Percentiles rank a stretch among this genome's conserved stretches.
Evolutionary conservation across 2,329 filamentous ascomycete genomes (phyloP).

Genomic region (Fusarium virguliforme): DNA sequence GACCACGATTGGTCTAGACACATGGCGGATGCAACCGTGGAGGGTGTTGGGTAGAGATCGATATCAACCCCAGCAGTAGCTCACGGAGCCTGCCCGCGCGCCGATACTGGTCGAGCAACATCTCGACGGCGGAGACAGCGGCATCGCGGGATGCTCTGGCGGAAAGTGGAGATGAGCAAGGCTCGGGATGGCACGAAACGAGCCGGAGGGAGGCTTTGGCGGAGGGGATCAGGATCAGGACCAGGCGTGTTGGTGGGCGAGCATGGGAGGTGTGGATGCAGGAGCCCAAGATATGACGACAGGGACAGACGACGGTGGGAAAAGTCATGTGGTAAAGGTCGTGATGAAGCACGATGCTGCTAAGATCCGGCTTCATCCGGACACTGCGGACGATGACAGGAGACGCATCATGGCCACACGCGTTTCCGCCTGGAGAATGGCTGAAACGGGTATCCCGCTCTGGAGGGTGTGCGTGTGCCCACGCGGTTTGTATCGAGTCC

Average conservation of each 20-base stretch:
- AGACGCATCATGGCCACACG: constrained; percentile 18
- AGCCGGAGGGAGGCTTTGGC: constrained; percentile 28
- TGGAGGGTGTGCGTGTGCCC: constrained; percentile 9
- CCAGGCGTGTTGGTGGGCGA: constrained; percentile 27
- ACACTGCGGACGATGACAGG: constrained; percentile 31
- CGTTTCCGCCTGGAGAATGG: neutral
- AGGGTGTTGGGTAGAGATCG: constrained; percentile 28
- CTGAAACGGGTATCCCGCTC: constrained; percentile 23
- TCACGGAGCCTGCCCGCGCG: constrained; percentile 35
- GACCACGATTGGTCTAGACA: constrained; percentile 31
- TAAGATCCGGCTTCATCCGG: constrained; percentile 41
- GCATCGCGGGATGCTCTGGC: constrained; percentile 36
- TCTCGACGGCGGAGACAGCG: constrained; percentile 35
- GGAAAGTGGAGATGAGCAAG: constrained; percentile 40
- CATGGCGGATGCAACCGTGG: constrained; percentile 27
- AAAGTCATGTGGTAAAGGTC: constrained; percentile 47
- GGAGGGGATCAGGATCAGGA: constrained; percentile 14
- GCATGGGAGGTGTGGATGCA: constrained; percentile 26
- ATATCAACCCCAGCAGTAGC: neutral
- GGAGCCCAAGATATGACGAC: constrained; percentile 32
- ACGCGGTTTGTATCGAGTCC: constrained; percentile 12
- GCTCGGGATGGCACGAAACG: constrained; percentile 42
- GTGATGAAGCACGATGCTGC: constrained; percentile 39
- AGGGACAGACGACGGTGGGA: constrained; percentile 23
- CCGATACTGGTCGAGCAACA: constrained; percentile 11